A percentile compares a stretch with the other conserved stretches of the same genome.
Evolutionary conservation across 192 early-diverging fungal genomes (phyloP).

Genomic region (Backusella westeae): DNA sequence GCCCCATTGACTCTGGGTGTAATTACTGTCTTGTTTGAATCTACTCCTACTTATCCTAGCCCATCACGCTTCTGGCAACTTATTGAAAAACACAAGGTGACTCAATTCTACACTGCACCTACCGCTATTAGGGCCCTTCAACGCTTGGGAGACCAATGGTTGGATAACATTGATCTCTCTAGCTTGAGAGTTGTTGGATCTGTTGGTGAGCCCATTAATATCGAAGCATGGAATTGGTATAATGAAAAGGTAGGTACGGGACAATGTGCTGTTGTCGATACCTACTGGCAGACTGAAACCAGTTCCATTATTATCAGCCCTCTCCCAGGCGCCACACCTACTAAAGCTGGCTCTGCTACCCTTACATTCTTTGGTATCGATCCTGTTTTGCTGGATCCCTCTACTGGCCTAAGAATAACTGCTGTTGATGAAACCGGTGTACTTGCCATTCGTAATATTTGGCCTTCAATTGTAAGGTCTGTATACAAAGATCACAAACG

Average conservation of each 20-base stretch:
- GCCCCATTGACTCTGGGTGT: slow-evolving; percentile 83
- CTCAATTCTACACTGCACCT: slow-evolving; percentile 97
- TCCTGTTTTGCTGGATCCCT: slow-evolving; percentile 83
- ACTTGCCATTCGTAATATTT: slow-evolving; percentile 78
- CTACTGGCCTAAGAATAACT: slow-evolving; percentile 76
- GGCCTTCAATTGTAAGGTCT: slow-evolving; percentile 89
- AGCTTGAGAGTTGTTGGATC: slow-evolving; percentile 89
- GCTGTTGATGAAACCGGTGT: slow-evolving; percentile 88
- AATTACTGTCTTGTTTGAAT: slow-evolving; percentile 93
- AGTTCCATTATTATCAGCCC: slow-evolving; percentile 89
- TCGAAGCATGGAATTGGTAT: slow-evolving; percentile 97
- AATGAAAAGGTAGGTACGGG: slow-evolving; percentile 83
- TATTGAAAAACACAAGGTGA: slow-evolving; percentile 87
- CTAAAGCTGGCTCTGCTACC: slow-evolving; percentile 94
- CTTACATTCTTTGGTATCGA: slow-evolving; percentile 96
- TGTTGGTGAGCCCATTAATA: slow-evolving; percentile 97
- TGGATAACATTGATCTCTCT: slow-evolving; percentile 75
- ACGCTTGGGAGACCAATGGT: slow-evolving; percentile 74
- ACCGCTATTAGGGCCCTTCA: slow-evolving; percentile 94
- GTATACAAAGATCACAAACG: slow-evolving; percentile 88
- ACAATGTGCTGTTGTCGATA: slow-evolving; percentile 90
- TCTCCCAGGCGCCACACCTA: slow-evolving; percentile 79
- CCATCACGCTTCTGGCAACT: slow-evolving; percentile 78
- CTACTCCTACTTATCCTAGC: slow-evolving; percentile 89
- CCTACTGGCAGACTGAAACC: slow-evolving; percentile 93